Conservation (phyloP, 192 early-diverging fungal species). For the Endogone sp. region DNA sequence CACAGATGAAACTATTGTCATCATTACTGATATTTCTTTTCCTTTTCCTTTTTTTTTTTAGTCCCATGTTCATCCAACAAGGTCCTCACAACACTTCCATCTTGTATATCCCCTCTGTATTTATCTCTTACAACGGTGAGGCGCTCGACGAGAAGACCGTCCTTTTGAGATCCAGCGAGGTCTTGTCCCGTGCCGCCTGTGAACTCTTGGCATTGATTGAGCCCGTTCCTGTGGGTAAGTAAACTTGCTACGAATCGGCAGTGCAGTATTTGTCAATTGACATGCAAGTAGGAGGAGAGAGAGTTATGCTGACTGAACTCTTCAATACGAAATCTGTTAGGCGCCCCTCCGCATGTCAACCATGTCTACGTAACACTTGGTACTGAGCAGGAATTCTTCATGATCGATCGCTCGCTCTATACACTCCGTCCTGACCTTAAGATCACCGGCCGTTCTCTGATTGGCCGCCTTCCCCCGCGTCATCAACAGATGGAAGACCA, state of each 20-base stretch:
- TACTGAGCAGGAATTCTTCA: conserved; percentile 98
- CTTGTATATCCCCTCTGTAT: conserved; percentile 96
- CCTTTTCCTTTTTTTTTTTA: conserved; percentile 24
- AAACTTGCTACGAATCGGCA: background rate
- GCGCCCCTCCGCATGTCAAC: conserved; percentile 51
- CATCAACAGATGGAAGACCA: conserved; percentile 99
- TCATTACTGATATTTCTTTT: conserved; percentile 15
- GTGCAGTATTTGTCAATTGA: conserved; percentile 5
- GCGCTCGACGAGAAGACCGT: conserved; percentile 99
- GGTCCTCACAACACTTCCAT: conserved; percentile 91
- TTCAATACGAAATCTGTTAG: conserved; percentile 43
- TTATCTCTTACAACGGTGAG: conserved; percentile 99
- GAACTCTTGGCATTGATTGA: conserved; percentile 81
- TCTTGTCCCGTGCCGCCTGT: conserved; percentile 75
- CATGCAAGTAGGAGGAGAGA: no score
- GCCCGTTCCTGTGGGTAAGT: conserved; percentile 41
- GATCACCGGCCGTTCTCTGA: conserved; percentile 90
- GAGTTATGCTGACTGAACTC: no score
- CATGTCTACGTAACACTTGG: conserved; percentile 91
- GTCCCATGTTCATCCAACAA: conserved; percentile 92
- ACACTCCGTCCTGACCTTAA: conserved; percentile 93
- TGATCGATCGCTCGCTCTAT: conserved; percentile 95
- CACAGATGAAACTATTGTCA: background rate
- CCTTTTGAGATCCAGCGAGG: conserved; percentile 87
- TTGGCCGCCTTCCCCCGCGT: conserved; percentile 92